Evolutionary conservation across 371 early-diverging fungal genomes (phyloP), one percentile per base, ranked within the genome.

Genomic region (Syncephalastrum monosporum): DNA sequence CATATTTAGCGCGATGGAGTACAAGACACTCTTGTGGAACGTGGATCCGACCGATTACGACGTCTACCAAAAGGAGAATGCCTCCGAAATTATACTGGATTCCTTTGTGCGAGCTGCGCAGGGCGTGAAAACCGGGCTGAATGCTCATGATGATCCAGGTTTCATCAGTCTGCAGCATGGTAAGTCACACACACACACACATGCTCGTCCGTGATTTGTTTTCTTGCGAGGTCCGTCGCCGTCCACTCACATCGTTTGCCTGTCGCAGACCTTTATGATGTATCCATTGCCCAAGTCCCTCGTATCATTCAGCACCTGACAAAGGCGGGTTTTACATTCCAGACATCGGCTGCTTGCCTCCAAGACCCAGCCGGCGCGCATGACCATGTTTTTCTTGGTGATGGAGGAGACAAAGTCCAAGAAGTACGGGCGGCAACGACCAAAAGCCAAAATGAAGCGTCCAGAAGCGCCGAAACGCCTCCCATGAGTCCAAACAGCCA

Each of bases 11-110:
- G 54, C 67, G 3, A 63, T 82, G 69, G 81, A 75, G 1, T 83
- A 82, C 56, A 64, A 74, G 47, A 55, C 73, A 3, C 45, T 79
- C 42, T 60, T 82, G 24, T 82, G 82, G 82, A 79, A 82, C 48
- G 76, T 79, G 0, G 79, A 82, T 58, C 78, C 74, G 27, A 74
- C 68, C 10, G 74, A 74, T 51, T 74, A 71, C 47, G 53, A 63
- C 50, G 66, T 74, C 3, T 53, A 74, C 43, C 58, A 52, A 60
- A 13, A 58, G 17, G 43, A 56, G 5, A 50, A 68, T 54, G 71
- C 50, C 1, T 42, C 58, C 19, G 21, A 43, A 2, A 57, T 46
- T 24, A 68, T 74, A 8, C 64, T 67, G 55, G 47, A 47, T 17
- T 42, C 63, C 19, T 68, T 74, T 42, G 43, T 53, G 6, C 53